Conservation (phyloP, 2,329 filamentous ascomycete species). For the Arthrobotrys iridis region DNA sequence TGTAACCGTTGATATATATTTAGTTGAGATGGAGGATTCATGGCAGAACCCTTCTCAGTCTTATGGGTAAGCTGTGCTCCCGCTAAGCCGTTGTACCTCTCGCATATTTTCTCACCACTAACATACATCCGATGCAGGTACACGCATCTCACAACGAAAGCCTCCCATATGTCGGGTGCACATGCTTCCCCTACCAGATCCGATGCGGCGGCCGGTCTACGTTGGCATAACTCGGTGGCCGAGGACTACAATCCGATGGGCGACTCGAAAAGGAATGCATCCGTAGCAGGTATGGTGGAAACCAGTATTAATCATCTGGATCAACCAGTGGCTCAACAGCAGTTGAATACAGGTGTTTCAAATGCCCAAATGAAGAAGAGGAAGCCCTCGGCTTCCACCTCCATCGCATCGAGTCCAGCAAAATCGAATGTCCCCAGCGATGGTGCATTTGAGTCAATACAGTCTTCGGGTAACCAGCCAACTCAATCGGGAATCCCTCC, state of each 20-base stretch:
- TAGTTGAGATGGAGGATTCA: slow-evolving; percentile 38
- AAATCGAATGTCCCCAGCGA: slow-evolving; percentile 26
- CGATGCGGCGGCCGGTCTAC: slow-evolving; percentile 31
- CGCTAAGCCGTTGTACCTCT: background rate
- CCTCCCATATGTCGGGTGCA: slow-evolving; percentile 9
- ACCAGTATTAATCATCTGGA: slow-evolving; percentile 20
- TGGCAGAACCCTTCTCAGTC: slow-evolving; percentile 47
- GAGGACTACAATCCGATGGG: slow-evolving; percentile 35
- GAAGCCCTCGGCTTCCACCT: slow-evolving; percentile 39
- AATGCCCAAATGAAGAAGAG: slow-evolving; percentile 37
- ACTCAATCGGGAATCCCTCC: slow-evolving; percentile 11
- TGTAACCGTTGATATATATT: background rate
- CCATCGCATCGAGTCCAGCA: slow-evolving; percentile 38
- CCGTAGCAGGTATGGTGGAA: slow-evolving; percentile 33
- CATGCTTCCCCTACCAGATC: slow-evolving; percentile 37
- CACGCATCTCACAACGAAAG: slow-evolving; percentile 20
- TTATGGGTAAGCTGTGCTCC: slow-evolving; percentile 21
- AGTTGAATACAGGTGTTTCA: background rate
- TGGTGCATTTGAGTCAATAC: background rate
- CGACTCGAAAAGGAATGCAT: slow-evolving; percentile 30
- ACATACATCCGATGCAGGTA: slow-evolving; percentile 11
- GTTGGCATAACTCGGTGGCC: slow-evolving; percentile 51
- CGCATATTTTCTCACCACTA: background rate
- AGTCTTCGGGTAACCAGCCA: background rate
- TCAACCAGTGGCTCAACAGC: slow-evolving; percentile 9